These are phyloP conservation scores for Neofusicoccum laricinum DNA, from an alignment of 2,329 filamentous ascomycete species.

Conservation along the genomic window DNA sequence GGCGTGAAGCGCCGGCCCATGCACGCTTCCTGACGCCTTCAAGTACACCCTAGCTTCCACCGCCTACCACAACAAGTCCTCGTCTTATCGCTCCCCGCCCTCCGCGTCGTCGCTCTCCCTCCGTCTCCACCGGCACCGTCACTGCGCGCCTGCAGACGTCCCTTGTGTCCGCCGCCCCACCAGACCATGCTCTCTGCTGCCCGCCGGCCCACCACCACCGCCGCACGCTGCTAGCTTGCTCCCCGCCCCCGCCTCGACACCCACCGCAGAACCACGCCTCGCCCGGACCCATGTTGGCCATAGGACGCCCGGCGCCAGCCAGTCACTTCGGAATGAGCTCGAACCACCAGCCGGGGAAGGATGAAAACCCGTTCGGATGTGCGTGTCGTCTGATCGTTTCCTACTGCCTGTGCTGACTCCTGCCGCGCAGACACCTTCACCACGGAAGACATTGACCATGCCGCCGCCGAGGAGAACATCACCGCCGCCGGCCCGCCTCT, in stretches of 20 bases:
- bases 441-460: slow-evolving; percentile 11
- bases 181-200: background rate
- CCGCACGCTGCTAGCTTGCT: slow-evolving; percentile 3
- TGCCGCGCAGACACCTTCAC: background rate
- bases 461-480: slow-evolving; percentile 13
- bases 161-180: background rate
- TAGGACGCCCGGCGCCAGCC: slow-evolving; percentile 9
- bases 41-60: slow-evolving; percentile 5
- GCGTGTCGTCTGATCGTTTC: background rate
- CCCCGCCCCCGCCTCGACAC: background rate
- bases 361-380: slow-evolving; percentile 15
- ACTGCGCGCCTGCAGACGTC: background rate
- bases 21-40: background rate
- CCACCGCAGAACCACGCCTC: background rate
- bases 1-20: background rate
- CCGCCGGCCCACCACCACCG: background rate
- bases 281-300: slow-evolving; percentile 13
- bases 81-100: background rate
- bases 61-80: background rate
- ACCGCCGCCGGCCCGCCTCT: slow-evolving; percentile 10
- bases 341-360: slow-evolving; percentile 12
- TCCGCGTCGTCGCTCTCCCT: background rate
- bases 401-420: background rate
- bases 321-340: slow-evolving; percentile 18
- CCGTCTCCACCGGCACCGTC: background rate